Evolutionary conservation across 768 basidiomycete species (phyloP), one percentile per base, ranked within the genome.

Genomic region (Auriscalpium orientale): DNA sequence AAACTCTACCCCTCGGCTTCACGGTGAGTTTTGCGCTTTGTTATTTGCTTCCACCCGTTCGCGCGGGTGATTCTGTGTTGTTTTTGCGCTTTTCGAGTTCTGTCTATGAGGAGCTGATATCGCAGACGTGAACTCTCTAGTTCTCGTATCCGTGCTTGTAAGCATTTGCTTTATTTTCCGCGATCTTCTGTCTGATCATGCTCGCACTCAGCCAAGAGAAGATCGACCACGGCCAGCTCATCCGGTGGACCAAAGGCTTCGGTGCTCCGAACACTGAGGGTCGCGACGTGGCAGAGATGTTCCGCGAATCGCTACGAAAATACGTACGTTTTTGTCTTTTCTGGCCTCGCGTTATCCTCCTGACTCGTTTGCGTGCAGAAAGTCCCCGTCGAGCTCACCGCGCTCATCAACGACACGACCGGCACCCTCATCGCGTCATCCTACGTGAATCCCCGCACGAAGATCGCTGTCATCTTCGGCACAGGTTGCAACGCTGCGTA

Each of bases 221-320:
- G 53, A 98, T 99, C 60, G 93, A 98, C 70, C 92, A 98, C 59
- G 95, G 93, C 21, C 80, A 82, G 58, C 85, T 98, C 38, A 93
- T 98, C 65, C 87, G 95, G 16, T 99, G 97, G 97, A 99, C 97
- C n/a, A 99, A 99, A 71, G 97, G 97, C 60, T 98, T 98, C 64
- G 93, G 93, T 35, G 89, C 89, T 0, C 68, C 81, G 5, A 92
- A 95, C 67, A 93, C 91, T 16, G 97, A 98, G 71, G 95, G 95
- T 16, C 75, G 81, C 54, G 91, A 99, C 64, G 93, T 95, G 12
- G 95, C 91, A 4, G 89, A 78, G 40, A 95, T 99, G 91, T 95
- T 99, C 75, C 82, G 83, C 49, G 71, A 83, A 55, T 87, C 90
- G 13, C 81, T 99, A 47, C 76, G 76, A 55, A 90, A 87, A 77